phyloP scores from a whole-genome alignment of 2,329 filamentous ascomycete species.

The Trichophyton schoenleinii region DNA sequence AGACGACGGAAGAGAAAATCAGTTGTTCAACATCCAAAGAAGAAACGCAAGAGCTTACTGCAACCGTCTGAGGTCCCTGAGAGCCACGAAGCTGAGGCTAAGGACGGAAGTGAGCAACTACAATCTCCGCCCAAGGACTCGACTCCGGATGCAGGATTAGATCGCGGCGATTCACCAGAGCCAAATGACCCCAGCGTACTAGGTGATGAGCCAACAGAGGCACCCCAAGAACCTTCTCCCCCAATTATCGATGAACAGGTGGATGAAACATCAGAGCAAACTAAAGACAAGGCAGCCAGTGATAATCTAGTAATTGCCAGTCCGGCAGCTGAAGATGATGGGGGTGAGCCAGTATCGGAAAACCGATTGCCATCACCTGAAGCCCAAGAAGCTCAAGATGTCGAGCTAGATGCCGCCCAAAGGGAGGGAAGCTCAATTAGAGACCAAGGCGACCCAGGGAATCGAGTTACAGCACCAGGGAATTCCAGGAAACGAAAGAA shows the following conservation, averaged over 20 bases:
- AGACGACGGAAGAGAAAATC: constrained; percentile 12
- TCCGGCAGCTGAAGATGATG: not conserved
- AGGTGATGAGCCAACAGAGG: not conserved
- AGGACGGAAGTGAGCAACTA: not conserved
- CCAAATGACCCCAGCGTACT: not conserved
- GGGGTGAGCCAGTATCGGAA: not conserved
- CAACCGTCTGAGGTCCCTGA: not conserved
- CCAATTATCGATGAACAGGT: not conserved
- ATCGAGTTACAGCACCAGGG: not conserved
- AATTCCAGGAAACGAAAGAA: not conserved
- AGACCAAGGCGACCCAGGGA: not conserved
- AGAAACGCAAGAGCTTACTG: constrained; percentile 7
- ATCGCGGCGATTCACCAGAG: not conserved
- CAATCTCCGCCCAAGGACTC: not conserved
- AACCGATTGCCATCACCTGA: not conserved
- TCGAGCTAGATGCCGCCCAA: not conserved
- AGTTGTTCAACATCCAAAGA: constrained; percentile 8
- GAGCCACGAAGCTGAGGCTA: not conserved
- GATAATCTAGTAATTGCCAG: not conserved
- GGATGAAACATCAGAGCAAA: not conserved
- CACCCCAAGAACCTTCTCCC: not conserved
- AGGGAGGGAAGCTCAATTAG: not conserved
- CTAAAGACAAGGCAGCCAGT: not conserved
- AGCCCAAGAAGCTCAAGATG: not conserved
- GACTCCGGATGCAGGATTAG: not conserved